Evolutionary conservation across 768 basidiomycete genomes (phyloP).

Genomic region (Hysterangium stoloniferum): DNA sequence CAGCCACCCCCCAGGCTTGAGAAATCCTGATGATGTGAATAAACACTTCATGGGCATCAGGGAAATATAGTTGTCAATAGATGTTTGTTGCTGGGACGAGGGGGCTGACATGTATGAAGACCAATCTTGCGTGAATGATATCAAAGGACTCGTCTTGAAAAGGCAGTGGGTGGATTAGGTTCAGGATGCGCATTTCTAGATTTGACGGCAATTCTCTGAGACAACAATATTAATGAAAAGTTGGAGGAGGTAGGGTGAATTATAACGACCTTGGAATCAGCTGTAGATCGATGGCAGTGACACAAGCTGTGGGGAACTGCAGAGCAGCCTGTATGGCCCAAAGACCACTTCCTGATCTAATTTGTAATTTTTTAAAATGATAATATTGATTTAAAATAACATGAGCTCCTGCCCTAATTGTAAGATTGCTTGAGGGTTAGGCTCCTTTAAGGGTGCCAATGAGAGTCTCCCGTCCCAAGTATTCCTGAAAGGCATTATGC

Average conservation of each 20-base stretch:
- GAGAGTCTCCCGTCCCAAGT: no score
- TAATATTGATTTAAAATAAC: no score
- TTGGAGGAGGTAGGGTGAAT: not conserved
- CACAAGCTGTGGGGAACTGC: not conserved
- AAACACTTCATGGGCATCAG: conserved; percentile 15
- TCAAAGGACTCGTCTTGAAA: conserved; percentile 19
- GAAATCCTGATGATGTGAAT: conserved; percentile 14
- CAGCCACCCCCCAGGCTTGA: conserved; percentile 14
- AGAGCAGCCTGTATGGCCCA: conserved; percentile 9
- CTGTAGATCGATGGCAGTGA: conserved; percentile 2
- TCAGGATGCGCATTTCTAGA: conserved; percentile 14
- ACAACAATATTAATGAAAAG: not conserved
- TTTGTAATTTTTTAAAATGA: no score
- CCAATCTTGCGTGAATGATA: conserved; percentile 20
- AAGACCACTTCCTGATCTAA: conserved; percentile 4
- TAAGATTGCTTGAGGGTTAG: no score
- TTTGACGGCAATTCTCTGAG: conserved; percentile 10
- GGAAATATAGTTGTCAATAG: not conserved
- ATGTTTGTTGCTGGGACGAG: not conserved
- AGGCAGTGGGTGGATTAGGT: conserved; percentile 19
- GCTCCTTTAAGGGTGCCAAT: no score
- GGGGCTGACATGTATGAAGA: conserved; percentile 19
- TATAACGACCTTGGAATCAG: not conserved
- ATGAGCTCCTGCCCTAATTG: no score
- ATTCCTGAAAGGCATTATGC: no score